Conservation (phyloP, 768 basidiomycete species). For the Phlebiopsis gigantea region DNA sequence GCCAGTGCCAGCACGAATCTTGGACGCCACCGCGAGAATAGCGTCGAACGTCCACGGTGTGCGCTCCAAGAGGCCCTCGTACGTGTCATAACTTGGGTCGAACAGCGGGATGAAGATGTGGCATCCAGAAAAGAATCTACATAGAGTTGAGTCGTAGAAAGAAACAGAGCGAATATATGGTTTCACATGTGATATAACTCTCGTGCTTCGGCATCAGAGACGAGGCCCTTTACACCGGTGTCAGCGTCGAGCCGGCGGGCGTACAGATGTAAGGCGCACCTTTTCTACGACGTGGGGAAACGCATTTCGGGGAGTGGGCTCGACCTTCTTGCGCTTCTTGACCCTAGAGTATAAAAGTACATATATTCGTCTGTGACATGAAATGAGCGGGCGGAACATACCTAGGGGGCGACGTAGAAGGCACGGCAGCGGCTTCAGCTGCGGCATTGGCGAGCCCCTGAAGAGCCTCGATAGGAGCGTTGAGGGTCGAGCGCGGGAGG, state of each 20-base stretch:
- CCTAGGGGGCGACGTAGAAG: slow-evolving; percentile 62
- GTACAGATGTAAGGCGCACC: slow-evolving; percentile 31
- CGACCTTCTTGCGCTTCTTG: slow-evolving; percentile 81
- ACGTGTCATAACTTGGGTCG: slow-evolving; percentile 90
- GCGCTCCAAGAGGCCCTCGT: slow-evolving; percentile 86
- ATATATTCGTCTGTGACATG: neutral
- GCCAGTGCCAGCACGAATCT: slow-evolving; percentile 87
- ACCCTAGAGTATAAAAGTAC: slow-evolving; percentile 44
- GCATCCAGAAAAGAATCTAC: slow-evolving; percentile 92
- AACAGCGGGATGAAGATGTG: slow-evolving; percentile 96
- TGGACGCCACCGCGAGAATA: slow-evolving; percentile 86
- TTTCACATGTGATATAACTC: slow-evolving; percentile 87
- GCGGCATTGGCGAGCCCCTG: slow-evolving; percentile 94
- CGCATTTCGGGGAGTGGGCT: slow-evolving; percentile 78
- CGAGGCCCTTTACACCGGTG: slow-evolving; percentile 57
- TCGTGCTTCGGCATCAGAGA: slow-evolving; percentile 79
- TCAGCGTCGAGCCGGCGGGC: neutral
- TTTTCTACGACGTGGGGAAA: slow-evolving; percentile 90
- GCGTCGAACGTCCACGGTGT: slow-evolving; percentile 96
- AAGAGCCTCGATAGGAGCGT: slow-evolving; percentile 90
- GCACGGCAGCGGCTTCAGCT: slow-evolving; percentile 83
- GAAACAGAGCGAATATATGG: slow-evolving; percentile 15
- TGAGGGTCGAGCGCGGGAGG: slow-evolving; percentile 74
- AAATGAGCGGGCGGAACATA: slow-evolving; percentile 24
- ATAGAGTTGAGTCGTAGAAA: slow-evolving; percentile 19